Percentiles rank a stretch among this genome's conserved stretches.
These are phyloP conservation scores for Hanseniaspora hatyaiensis DNA, from an alignment of 805 yeast genomes.

Conservation along the genomic window DNA sequence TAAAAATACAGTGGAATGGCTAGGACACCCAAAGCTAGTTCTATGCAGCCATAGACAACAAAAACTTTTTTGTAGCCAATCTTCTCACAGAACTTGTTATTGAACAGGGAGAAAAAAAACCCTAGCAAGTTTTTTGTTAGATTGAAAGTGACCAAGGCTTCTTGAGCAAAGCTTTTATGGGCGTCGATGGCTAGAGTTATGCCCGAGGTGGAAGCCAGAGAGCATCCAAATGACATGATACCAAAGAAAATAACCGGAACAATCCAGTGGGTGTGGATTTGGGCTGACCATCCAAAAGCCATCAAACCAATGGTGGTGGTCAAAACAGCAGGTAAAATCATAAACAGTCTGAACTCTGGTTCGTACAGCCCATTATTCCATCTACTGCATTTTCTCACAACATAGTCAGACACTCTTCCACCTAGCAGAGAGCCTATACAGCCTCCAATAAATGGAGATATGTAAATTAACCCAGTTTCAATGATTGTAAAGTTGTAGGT, in stretches of 20 bases:
- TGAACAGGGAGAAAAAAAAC: conserved; percentile 46
- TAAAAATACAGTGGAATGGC: conserved; percentile 44
- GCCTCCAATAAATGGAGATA: conserved; percentile 49
- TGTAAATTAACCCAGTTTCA: conserved; percentile 42
- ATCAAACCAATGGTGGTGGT: conserved; percentile 36
- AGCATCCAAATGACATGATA: conserved; percentile 47
- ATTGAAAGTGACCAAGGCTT: conserved; percentile 46
- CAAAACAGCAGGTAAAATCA: conserved; percentile 37
- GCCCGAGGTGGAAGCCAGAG: conserved; percentile 50
- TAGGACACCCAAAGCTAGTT: conserved; percentile 37
- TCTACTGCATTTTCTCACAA: conserved; percentile 37
- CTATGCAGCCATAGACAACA: conserved; percentile 42
- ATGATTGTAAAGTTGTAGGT: conserved; percentile 36
- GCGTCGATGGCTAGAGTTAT: conserved; percentile 50
- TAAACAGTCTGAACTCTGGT: conserved; percentile 38
- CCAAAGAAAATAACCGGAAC: conserved; percentile 50
- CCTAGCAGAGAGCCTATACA: conserved; percentile 44
- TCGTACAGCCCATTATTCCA: conserved; percentile 46
- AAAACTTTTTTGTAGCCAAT: conserved; percentile 39
- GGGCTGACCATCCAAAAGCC: conserved; percentile 54
- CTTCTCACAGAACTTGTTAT: conserved; percentile 34
- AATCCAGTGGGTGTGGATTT: conserved; percentile 39
- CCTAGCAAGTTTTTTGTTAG: conserved; percentile 45
- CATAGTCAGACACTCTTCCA: conserved; percentile 39
- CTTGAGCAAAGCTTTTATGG: conserved; percentile 47